A percentile compares a stretch with the other conserved stretches of the same genome.
These are phyloP conservation scores for Clonostachys rosea DNA, from an alignment of 2,329 filamentous ascomycete species.

Conservation along the genomic window DNA sequence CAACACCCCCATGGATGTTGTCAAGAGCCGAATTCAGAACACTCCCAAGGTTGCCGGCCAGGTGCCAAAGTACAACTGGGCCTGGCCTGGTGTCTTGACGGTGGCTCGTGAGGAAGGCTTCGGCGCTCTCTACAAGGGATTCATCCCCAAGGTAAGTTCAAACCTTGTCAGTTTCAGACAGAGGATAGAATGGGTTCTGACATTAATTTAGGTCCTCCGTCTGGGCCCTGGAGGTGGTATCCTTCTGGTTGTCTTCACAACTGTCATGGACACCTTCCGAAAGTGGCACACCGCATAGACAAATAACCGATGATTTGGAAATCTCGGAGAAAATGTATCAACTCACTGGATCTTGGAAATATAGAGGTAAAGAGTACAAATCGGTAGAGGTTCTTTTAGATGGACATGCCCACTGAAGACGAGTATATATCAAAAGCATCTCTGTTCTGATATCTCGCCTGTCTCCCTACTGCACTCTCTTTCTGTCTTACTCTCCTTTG, in stretches of 20 bases:
- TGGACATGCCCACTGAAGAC: too few species aligned
- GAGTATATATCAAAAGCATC: too few species aligned
- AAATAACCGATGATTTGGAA: not conserved
- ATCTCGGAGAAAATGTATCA: too few species aligned
- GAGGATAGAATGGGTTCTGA: not conserved
- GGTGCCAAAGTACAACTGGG: conserved; percentile 97
- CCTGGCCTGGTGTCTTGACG: conserved; percentile 79
- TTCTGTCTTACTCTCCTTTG: too few species aligned
- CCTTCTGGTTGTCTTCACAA: conserved; percentile 80
- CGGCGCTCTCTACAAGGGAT: conserved; percentile 91
- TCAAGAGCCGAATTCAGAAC: conserved; percentile 98
- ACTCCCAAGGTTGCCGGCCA: conserved; percentile 76
- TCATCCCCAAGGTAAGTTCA: conserved; percentile 88
- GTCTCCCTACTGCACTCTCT: too few species aligned
- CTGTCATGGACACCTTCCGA: conserved; percentile 89
- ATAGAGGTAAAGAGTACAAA: too few species aligned
- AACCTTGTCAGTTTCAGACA: too few species aligned
- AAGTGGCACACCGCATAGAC: conserved; percentile 29
- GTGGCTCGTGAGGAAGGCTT: conserved; percentile 94
- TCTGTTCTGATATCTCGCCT: too few species aligned
- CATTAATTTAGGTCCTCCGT: conserved; percentile 28
- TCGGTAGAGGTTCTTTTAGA: too few species aligned
- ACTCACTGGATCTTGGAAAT: too few species aligned
- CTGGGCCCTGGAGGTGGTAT: conserved; percentile 59
- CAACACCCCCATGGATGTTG: conserved; percentile 95